Evolutionary conservation across 2,329 filamentous ascomycete species (phyloP).

Genomic region (Emergomyces pasteurianus): DNA sequence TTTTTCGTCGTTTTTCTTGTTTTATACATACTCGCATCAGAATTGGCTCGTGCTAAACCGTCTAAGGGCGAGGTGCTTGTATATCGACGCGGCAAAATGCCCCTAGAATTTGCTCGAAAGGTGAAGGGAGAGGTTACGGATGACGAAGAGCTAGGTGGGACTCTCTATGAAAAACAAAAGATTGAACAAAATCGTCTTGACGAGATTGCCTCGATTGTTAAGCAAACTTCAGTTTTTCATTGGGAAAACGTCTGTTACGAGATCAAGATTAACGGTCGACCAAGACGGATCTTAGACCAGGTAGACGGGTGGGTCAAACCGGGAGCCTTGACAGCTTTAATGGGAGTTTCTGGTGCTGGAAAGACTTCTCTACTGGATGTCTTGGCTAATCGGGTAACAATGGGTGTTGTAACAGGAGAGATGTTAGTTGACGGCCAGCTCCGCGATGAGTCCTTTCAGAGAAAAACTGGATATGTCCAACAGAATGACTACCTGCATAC

Average conservation of each 20-base stretch:
- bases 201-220: constrained; percentile 18
- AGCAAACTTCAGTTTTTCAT: constrained; percentile 55
- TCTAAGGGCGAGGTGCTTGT: constrained; percentile 67
- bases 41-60: constrained; percentile 52
- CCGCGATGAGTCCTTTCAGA: constrained; percentile 65
- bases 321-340: constrained; percentile 76
- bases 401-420: constrained; percentile 78
- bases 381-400: constrained; percentile 71
- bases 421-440: constrained; percentile 70
- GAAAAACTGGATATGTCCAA: constrained; percentile 59
- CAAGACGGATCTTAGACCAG: constrained; percentile 65
- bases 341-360: constrained; percentile 85
- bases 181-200: constrained; percentile 20
- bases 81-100: constrained; percentile 54
- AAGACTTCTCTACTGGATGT: constrained; percentile 87
- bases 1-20: constrained; percentile 37
- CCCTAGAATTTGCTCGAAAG: constrained; percentile 6
- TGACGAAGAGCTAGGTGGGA: constrained; percentile 6
- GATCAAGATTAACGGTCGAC: constrained; percentile 65
- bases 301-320: constrained; percentile 93
- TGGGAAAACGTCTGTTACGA: constrained; percentile 79
- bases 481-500: constrained; percentile 78
- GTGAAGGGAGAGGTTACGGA: constrained; percentile 2
- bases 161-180: constrained; percentile 6
- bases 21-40: constrained; percentile 30